Base-by-base conservation (phyloP, 805 yeast species). In the Cyberlindnera sargentensis region DNA sequence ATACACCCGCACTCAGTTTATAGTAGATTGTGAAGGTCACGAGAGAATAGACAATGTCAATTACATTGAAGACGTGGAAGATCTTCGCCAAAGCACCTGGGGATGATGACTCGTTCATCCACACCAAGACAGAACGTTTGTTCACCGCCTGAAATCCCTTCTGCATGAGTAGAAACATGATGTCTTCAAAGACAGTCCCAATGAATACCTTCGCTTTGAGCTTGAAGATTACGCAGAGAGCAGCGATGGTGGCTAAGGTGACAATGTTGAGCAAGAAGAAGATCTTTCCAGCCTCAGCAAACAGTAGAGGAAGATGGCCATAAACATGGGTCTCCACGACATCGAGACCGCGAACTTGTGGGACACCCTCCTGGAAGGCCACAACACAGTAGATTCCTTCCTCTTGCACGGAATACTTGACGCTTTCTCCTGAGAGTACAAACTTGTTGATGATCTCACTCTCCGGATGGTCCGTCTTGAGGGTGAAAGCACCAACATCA, bases 1-100 rank as follows among this genome's bases (percentile, higher is more conserved):
- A 47, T n/a, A 47, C 44, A 31, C 51, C 51, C 27, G 46, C 34
- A 43, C 51, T 47, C 28, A 47, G 37, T 39, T 47, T 47, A 38
- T 47, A 45, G 37, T 45, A 44, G 31, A 47, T 9, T 6, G 31
- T 8, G 20, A 34, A 11, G n/a, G 33, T 39, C 7, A 32, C 20
- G 9, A 43, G 28, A 20, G 26, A 7, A 34, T 44, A 45, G 10
- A 26, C 5, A 25, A 37, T 24, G 10, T 37, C 33, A 29, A 29
- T 24, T 8, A 34, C 39, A 6, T 20, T n/a, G 11, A 23, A 20
- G 15, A 4, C 8, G 30, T 30, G 8, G 28, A 37, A 6, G 11
- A 15, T 15, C 4, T 37, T 30, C 34, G 6, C 2, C 28, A 29
- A 24, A 8, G 24, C 11, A 11, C n/a, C 6, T n/a, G 24, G 11